Percentiles rank a stretch among this genome's conserved stretches.
Conservation (phyloP, 129 eudicot species). For the Gnaphalium uliginosum region DNA sequence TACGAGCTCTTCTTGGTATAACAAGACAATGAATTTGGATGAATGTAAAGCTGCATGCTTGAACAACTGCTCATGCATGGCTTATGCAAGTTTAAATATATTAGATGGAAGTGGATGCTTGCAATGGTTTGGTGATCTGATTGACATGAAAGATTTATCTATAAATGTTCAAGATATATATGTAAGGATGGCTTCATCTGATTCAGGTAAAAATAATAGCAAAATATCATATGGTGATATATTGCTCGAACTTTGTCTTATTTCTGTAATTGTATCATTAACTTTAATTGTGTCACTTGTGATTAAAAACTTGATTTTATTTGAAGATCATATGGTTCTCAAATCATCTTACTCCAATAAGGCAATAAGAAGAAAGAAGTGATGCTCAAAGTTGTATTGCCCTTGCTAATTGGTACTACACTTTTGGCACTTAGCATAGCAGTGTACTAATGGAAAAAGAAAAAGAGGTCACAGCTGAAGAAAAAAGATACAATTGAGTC, state of each 20-base stretch:
- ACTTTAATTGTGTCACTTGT: neutral
- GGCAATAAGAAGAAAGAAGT: neutral
- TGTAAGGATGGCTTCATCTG: conserved; percentile 33
- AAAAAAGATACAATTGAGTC: neutral
- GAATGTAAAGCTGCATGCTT: conserved; percentile 32
- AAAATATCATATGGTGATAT: neutral
- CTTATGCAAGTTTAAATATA: conserved; percentile 32
- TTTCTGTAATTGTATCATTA: neutral
- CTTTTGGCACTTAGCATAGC: neutral
- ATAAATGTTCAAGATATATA: conserved; percentile 28
- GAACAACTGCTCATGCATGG: conserved; percentile 37
- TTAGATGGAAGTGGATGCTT: conserved; percentile 34
- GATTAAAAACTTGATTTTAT: neutral
- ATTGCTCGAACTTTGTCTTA: neutral
- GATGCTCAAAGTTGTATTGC: conserved; percentile 8
- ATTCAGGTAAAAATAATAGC: conserved; percentile 15
- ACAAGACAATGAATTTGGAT: conserved; percentile 33
- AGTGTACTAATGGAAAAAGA: conserved; percentile 6
- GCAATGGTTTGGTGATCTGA: conserved; percentile 36
- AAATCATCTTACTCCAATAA: neutral
- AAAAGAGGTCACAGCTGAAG: neutral
- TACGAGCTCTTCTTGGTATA: conserved; percentile 27
- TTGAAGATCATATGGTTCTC: neutral
- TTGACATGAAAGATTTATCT: conserved; percentile 30
- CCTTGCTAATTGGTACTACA: neutral